These are phyloP conservation scores for Parafenestella ontariensis DNA, from an alignment of 2,329 filamentous ascomycete genomes.

Conservation along the genomic window DNA sequence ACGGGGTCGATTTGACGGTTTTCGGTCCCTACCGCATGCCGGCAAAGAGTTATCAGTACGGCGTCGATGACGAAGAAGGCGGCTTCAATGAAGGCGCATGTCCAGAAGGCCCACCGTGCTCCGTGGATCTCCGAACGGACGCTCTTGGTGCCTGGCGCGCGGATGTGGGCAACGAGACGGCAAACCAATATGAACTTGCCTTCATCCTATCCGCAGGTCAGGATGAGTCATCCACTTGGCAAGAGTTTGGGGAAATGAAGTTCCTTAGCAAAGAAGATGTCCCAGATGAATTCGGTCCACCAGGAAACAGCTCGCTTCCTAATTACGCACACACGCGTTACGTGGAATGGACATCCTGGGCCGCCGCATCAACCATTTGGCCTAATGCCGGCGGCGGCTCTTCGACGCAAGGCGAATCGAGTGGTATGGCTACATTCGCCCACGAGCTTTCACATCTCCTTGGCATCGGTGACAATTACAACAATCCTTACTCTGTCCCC, in stretches of 20 bases:
- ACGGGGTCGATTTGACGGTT: slow-evolving; percentile 61
- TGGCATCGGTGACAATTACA: slow-evolving; percentile 63
- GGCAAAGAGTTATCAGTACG: slow-evolving; percentile 58
- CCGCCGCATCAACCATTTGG: slow-evolving; percentile 60
- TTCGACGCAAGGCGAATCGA: slow-evolving; percentile 62
- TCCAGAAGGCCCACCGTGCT: slow-evolving; percentile 54
- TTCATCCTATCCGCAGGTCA: slow-evolving; percentile 64
- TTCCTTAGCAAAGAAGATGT: slow-evolving; percentile 58
- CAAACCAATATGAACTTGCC: slow-evolving; percentile 58
- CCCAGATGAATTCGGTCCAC: slow-evolving; percentile 59
- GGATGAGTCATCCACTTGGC: slow-evolving; percentile 64
- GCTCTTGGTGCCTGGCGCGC: slow-evolving; percentile 58
- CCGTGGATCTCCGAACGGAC: slow-evolving; percentile 58
- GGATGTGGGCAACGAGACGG: slow-evolving; percentile 60
- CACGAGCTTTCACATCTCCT: slow-evolving; percentile 62
- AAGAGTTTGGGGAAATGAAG: slow-evolving; percentile 64
- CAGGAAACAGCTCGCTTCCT: slow-evolving; percentile 49
- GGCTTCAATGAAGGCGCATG: slow-evolving; percentile 59
- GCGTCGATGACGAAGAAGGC: slow-evolving; percentile 52
- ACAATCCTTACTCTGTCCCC: slow-evolving; percentile 59
- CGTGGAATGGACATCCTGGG: slow-evolving; percentile 63
- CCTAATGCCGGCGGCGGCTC: slow-evolving; percentile 62
- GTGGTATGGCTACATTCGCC: slow-evolving; percentile 61
- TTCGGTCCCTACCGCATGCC: slow-evolving; percentile 63
- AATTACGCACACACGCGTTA: slow-evolving; percentile 61